Evolutionary conservation across 2,329 filamentous ascomycete genomes (phyloP), one percentile per base, ranked within the genome.

Genomic region (Talaromyces marneffei): DNA sequence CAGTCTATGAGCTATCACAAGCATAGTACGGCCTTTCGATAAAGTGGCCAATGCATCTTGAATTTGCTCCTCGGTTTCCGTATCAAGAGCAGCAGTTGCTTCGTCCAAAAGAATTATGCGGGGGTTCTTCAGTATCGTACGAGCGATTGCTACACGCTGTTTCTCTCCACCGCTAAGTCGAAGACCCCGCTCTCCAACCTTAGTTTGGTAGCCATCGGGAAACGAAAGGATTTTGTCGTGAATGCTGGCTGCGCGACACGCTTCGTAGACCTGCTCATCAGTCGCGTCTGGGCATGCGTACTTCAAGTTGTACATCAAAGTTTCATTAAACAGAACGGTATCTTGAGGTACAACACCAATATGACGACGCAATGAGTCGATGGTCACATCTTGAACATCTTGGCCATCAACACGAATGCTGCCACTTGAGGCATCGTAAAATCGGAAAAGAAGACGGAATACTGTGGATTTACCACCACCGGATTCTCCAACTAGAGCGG

Each of bases 311-410:
- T 96, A 96, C 91, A 96, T 94, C 65, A 97, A 79, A 0, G 89
- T 89, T 74, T 96, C 92, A 73, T 96, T 96, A 82, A 97, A 97
- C 48, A 97, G 81, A 5, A 96, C 90, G 4, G 93, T 97, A 70
- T 99, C 94, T 74, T 99, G 94, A 1, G 94, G 94, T 6, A 99
- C 94, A 46, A 99, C 93, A 25, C 94, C 94, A 69, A 99, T 97
- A 72, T 92, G 89, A 63, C 85, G 84, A 66, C 94, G 87, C 60
- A 99, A 82, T n/a, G 92, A 96, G 75, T 97, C 91, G 68, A 97
- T 97, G 1, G 91, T 96, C 62, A 96, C 79, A 66, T 92, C 87
- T 73, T 90, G 86, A 54, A 97, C 90, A 71, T 97, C 86, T 63
- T 87, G 84, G 7, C 89, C 91, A 71, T 97, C 94, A 59, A 99